A percentile compares a stretch with the other conserved stretches of the same genome.
These are phyloP conservation scores for Melampsora americana DNA, from an alignment of 1,284 basidiomycete species.

Conservation along the genomic window DNA sequence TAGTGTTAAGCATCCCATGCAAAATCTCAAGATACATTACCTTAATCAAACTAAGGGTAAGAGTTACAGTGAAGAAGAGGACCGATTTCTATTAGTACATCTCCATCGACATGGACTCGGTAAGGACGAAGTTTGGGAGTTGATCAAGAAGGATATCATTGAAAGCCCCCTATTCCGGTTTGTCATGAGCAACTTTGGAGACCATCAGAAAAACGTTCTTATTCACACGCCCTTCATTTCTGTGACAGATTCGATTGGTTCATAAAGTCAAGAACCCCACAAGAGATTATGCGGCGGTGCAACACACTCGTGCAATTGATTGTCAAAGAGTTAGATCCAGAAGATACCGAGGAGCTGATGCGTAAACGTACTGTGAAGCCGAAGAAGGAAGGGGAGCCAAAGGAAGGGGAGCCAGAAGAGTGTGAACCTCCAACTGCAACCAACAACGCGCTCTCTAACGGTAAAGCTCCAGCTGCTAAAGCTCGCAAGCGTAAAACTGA, in stretches of 20 bases:
- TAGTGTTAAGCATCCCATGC: constrained; percentile 81
- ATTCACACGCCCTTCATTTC: background rate
- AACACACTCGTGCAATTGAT: constrained; percentile 85
- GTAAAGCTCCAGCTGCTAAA: constrained; percentile 11
- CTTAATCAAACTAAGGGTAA: constrained; percentile 87
- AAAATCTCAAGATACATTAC: constrained; percentile 88
- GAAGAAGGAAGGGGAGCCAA: constrained; percentile 42
- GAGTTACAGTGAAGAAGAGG: constrained; percentile 93
- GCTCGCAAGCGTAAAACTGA: constrained; percentile 41
- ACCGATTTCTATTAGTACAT: constrained; percentile 87
- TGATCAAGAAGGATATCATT: constrained; percentile 92
- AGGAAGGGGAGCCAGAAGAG: background rate
- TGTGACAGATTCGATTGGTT: constrained; percentile 82
- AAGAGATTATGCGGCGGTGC: constrained; percentile 84
- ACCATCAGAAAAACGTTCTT: background rate
- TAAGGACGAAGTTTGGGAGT: constrained; percentile 86
- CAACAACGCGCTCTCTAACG: constrained; percentile 1
- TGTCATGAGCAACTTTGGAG: background rate
- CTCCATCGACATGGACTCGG: constrained; percentile 88
- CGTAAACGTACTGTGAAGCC: constrained; percentile 26
- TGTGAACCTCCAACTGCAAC: background rate
- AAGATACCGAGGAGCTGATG: constrained; percentile 43
- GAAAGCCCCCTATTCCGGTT: constrained; percentile 88
- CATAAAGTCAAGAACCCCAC: constrained; percentile 88
- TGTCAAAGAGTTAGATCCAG: constrained; percentile 68